These are phyloP conservation scores for Porcisia deanei DNA, from an alignment of 208 protist species.

Conservation along the genomic window DNA sequence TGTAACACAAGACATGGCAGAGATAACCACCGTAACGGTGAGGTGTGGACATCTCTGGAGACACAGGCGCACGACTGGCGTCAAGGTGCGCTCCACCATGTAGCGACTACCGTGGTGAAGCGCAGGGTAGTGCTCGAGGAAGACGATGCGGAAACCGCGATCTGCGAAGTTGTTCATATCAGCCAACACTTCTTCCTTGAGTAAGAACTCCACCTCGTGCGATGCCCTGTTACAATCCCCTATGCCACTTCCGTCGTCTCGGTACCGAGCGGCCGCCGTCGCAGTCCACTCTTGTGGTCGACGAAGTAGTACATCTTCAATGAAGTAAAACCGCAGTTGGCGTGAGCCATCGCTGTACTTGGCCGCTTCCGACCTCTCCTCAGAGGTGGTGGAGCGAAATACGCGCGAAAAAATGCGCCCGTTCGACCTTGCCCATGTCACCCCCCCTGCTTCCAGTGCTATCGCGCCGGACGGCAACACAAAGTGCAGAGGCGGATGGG, in stretches of 20 bases:
- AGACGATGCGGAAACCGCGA: conserved; percentile 72
- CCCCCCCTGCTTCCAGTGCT: conserved; percentile 21
- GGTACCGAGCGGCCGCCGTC: background rate
- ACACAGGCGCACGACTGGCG: conserved; percentile 47
- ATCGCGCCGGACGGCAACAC: conserved; percentile 18
- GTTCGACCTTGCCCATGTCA: conserved; percentile 61
- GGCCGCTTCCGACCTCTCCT: conserved; percentile 25
- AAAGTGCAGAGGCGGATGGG: conserved; percentile 62
- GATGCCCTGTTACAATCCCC: background rate
- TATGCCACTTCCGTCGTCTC: conserved; percentile 14
- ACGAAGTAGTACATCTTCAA: conserved; percentile 60
- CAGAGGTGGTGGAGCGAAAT: conserved; percentile 36
- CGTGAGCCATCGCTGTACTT: conserved; percentile 60
- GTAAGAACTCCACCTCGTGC: conserved; percentile 8
- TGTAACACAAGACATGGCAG: conserved; percentile 72
- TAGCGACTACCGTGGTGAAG: conserved; percentile 75
- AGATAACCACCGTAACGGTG: conserved; percentile 72
- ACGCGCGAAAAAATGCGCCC: conserved; percentile 72
- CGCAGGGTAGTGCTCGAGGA: conserved; percentile 78
- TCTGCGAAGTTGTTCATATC: conserved; percentile 40
- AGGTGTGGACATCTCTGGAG: conserved; percentile 18
- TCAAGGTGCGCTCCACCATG: conserved; percentile 40
- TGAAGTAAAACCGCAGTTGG: conserved; percentile 70
- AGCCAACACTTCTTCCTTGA: conserved; percentile 19
- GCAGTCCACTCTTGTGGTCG: conserved; percentile 3